Evolutionary conservation across 768 basidiomycete species (phyloP), one percentile per base, ranked within the genome.

Genomic region (Clitopilus passeckerianus): DNA sequence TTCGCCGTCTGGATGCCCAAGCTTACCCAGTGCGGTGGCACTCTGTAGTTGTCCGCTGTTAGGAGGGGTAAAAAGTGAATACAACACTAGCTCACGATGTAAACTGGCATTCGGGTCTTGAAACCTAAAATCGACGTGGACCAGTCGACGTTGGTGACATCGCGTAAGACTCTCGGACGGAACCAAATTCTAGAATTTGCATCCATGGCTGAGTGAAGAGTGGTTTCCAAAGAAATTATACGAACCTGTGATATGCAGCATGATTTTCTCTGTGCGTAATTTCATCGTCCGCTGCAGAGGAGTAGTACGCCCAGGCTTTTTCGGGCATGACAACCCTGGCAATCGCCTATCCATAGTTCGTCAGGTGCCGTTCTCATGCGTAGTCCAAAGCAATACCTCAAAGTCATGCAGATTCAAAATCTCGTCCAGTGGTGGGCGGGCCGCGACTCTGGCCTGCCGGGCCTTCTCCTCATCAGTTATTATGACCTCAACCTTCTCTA

Each of bases 291-390:
- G 96, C 87, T 16, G 94, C 95, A n/a, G 93, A 95, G 0, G 91
- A 93, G 68, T 98, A 95, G 71, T 95, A 95, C 5, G 95, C 95
- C 95, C 95, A 98, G 0, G 93, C 93, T 70, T 93, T 92, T 34
- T 89, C 87, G 1, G 86, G 75, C 78, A 98, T 87, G 10, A 91
- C 87, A 65, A 78, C 77, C 71, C 83, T 89, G 8, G 93, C 95
- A 56, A 98, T 86, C 16, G 90, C 83, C 91, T 93, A 30, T 33
- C 0, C n/a, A 41, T 30, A 54, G 12, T 55, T 65, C 57, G 66
- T 30, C 27, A 30, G 27, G 27, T 7, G 4, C 7, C 43, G n/a
- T 23, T 24, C 20, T 30, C 50, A 18, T 53, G 12, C 15, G 41
- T 6, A n/a, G 30, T 22, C 27, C 7, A 7, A 30, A 30, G 27